Percentiles rank a stretch among this genome's conserved stretches.
phyloP scores from a whole-genome alignment of 2,329 filamentous ascomycete genomes.

The Aspergillus fumigatus region DNA sequence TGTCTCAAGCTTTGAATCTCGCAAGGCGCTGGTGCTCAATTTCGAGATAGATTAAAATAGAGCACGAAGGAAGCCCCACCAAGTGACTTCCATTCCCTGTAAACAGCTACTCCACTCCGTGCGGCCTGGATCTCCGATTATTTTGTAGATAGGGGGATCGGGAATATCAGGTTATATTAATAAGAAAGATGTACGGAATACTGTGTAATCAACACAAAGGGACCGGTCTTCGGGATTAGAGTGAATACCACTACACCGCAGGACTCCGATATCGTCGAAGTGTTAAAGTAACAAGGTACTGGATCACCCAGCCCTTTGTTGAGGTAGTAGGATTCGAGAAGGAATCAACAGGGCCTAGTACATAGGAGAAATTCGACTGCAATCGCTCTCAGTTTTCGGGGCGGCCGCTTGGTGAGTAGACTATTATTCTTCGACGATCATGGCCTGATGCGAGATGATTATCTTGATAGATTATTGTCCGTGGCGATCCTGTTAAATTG shows the following conservation, averaged over 20 bases:
- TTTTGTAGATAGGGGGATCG: neutral
- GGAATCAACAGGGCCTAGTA: neutral
- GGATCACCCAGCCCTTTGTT: neutral
- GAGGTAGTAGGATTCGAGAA: neutral
- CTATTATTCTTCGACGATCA: no score
- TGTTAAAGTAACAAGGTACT: no score
- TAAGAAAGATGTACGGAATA: no score
- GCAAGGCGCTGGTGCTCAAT: neutral
- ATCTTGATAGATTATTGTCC: no score
- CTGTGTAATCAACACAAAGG: neutral
- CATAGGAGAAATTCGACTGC: neutral
- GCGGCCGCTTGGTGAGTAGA: no score
- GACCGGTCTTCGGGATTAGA: neutral
- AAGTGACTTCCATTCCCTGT: neutral
- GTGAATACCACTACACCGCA: neutral
- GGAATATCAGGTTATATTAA: neutral
- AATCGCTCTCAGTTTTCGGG: no score
- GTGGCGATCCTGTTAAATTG: no score
- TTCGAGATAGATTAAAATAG: neutral
- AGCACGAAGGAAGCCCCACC: neutral
- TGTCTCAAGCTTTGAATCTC: neutral
- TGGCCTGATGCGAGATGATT: no score
- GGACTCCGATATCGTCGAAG: neutral
- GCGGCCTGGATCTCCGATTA: neutral
- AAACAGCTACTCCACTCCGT: neutral